These are phyloP conservation scores for Puccinellia tenuiflora DNA, from an alignment of 176 grass and related monocot species.

Conservation along the genomic window DNA sequence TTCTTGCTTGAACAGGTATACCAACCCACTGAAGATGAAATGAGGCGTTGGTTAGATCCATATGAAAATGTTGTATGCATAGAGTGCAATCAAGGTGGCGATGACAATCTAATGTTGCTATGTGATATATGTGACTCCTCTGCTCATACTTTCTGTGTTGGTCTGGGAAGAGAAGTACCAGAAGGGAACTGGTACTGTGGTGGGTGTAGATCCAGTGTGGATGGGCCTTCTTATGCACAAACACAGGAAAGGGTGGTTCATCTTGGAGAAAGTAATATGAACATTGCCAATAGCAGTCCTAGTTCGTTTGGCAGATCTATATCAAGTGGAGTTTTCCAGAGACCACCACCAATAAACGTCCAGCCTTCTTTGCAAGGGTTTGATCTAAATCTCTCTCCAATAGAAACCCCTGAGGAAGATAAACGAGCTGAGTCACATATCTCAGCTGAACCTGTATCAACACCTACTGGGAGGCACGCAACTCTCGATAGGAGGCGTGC, in stretches of 20 bases:
- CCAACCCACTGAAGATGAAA: constrained; percentile 69
- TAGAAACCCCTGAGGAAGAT: constrained; percentile 42
- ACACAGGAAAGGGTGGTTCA: constrained; percentile 18
- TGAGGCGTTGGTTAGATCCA: constrained; percentile 40
- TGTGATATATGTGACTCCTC: constrained; percentile 92
- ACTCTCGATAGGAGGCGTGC: constrained; percentile 59
- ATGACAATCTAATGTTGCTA: constrained; percentile 73
- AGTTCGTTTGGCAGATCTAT: constrained; percentile 2
- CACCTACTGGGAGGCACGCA: constrained; percentile 44
- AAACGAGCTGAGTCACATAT: constrained; percentile 29
- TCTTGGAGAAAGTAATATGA: neutral
- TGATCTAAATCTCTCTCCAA: constrained; percentile 71
- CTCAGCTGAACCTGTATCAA: constrained; percentile 39
- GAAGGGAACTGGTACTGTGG: constrained; percentile 79
- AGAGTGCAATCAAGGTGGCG: constrained; percentile 71
- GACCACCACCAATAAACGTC: constrained; percentile 19
- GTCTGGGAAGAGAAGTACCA: constrained; percentile 64
- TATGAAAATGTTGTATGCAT: constrained; percentile 78
- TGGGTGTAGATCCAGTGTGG: constrained; percentile 45
- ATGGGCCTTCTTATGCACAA: constrained; percentile 34
- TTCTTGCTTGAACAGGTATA: constrained; percentile 55
- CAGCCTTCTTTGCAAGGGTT: constrained; percentile 37
- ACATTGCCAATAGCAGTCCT: neutral
- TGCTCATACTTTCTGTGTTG: constrained; percentile 79
- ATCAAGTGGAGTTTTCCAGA: constrained; percentile 23